Conservation (phyloP, 805 yeast genomes). For the Teunomyces cretensis region DNA sequence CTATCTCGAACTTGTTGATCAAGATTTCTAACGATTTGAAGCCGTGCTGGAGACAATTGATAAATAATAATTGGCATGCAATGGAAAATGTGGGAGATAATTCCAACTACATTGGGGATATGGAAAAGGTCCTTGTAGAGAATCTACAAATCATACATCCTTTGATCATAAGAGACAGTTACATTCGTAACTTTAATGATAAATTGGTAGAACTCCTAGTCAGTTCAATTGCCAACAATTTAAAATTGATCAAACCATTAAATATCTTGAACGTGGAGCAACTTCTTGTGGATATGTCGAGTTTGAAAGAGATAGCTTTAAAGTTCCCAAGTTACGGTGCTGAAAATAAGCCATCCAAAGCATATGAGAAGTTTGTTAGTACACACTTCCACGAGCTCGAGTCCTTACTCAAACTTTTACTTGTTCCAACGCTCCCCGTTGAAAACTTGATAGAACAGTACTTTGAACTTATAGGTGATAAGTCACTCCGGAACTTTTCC, state of each 20-base stretch:
- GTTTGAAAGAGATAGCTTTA: slow-evolving; percentile 55
- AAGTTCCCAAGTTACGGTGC: slow-evolving; percentile 39
- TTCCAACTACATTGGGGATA: slow-evolving; percentile 65
- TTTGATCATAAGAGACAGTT: slow-evolving; percentile 65
- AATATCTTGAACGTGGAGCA: slow-evolving; percentile 65
- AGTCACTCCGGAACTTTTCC: slow-evolving; percentile 57
- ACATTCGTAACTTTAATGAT: slow-evolving; percentile 72
- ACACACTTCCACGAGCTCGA: slow-evolving; percentile 49
- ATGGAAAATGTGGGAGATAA: slow-evolving; percentile 66
- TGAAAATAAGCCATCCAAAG: slow-evolving; percentile 23
- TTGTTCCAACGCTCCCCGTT: slow-evolving; percentile 61
- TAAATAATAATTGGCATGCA: slow-evolving; percentile 66
- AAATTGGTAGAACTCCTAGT: slow-evolving; percentile 67
- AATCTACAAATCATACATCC: slow-evolving; percentile 51
- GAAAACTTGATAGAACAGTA: slow-evolving; percentile 64
- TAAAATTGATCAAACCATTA: slow-evolving; percentile 64
- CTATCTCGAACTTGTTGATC: slow-evolving; percentile 53
- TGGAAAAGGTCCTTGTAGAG: slow-evolving; percentile 47
- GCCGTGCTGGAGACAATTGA: slow-evolving; percentile 83
- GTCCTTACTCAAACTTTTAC: slow-evolving; percentile 63
- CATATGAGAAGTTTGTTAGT: slow-evolving; percentile 44
- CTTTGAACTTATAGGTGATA: slow-evolving; percentile 65
- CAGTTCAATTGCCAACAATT: slow-evolving; percentile 53
- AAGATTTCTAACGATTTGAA: slow-evolving; percentile 63
- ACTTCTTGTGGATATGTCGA: slow-evolving; percentile 67